Conservation (phyloP, 2,329 filamentous ascomycete species). For the Aspergillus quadrilineatus region DNA sequence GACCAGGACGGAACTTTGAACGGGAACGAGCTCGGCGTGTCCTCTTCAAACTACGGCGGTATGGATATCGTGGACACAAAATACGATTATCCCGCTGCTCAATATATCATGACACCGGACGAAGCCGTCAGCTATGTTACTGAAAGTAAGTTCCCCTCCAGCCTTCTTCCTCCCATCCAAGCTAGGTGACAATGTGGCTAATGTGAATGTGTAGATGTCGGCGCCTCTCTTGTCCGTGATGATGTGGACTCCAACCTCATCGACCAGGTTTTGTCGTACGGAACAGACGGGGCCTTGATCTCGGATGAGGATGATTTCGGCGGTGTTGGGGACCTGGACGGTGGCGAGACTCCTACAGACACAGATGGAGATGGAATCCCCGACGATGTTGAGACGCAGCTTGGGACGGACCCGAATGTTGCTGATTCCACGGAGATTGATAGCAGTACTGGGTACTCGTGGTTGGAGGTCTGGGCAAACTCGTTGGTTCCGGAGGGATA, state of each 20-base stretch:
- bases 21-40: slow-evolving; percentile 31
- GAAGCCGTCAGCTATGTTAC: slow-evolving; percentile 16
- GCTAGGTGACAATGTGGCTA: not conserved
- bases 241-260: slow-evolving; percentile 15
- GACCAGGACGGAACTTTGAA: slow-evolving; percentile 52
- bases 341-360: slow-evolving; percentile 11
- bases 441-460: slow-evolving; percentile 16
- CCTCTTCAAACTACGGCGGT: slow-evolving; percentile 15
- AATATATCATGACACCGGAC: slow-evolving; percentile 7
- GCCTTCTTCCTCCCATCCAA: too few relatives aligned
- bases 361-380: slow-evolving; percentile 21
- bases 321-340: slow-evolving; percentile 16
- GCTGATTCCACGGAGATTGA: slow-evolving; percentile 17
- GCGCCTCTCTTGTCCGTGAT: slow-evolving; percentile 18
- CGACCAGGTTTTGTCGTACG: slow-evolving; percentile 15
- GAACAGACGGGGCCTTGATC: slow-evolving; percentile 15
- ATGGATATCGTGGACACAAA: slow-evolving; percentile 16
- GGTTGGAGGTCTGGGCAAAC: slow-evolving; percentile 21
- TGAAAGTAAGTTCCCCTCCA: slow-evolving; percentile 8
- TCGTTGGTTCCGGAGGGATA: slow-evolving; percentile 16
- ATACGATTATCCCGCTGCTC: slow-evolving; percentile 17
- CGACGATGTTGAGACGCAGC: slow-evolving; percentile 15
- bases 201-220: slow-evolving; percentile 11
- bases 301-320: slow-evolving; percentile 19
- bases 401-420: slow-evolving; percentile 19